Conservation (phyloP, 495 filamentous ascomycete genomes). For the Hypoxylon intermedium region DNA sequence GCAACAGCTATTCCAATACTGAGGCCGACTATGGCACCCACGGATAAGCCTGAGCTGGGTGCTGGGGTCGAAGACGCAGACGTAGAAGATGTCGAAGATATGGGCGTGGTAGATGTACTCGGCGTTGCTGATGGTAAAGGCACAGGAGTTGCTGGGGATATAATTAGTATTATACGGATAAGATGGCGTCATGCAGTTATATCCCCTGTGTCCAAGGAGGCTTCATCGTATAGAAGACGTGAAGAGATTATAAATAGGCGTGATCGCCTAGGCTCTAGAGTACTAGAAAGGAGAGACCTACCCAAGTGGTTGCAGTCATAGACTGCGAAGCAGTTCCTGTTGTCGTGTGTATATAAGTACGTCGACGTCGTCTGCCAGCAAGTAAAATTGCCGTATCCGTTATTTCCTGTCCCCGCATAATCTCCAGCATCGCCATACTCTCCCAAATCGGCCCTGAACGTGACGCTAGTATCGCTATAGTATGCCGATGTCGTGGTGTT, state of each 20-base stretch:
- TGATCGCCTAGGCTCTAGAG: too few relatives aligned
- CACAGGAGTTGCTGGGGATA: neutral
- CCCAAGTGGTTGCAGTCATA: slow-evolving; percentile 49
- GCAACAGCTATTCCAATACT: slow-evolving; percentile 23
- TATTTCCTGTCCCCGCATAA: slow-evolving; percentile 47
- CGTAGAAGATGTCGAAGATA: slow-evolving; percentile 5
- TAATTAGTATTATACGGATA: slow-evolving; percentile 1
- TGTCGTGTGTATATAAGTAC: slow-evolving; percentile 42
- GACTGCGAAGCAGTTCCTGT: slow-evolving; percentile 39
- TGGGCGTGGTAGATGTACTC: neutral
- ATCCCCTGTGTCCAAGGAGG: neutral
- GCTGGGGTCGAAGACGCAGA: slow-evolving; percentile 11
- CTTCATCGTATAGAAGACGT: too few relatives aligned
- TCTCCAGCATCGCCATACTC: slow-evolving; percentile 41
- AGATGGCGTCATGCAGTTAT: neutral
- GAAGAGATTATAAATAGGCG: too few relatives aligned
- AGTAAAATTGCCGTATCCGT: slow-evolving; percentile 46
- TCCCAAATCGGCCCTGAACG: slow-evolving; percentile 44
- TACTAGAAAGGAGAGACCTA: slow-evolving; percentile 7
- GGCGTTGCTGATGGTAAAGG: slow-evolving; percentile 17
- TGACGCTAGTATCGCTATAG: slow-evolving; percentile 42
- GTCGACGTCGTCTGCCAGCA: slow-evolving; percentile 46
- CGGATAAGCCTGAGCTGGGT: slow-evolving; percentile 10
- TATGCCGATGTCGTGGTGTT: slow-evolving; percentile 44
- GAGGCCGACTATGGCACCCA: slow-evolving; percentile 26